A percentile compares a stretch with the other conserved stretches of the same genome.
Evolutionary conservation across 2,329 filamentous ascomycete genomes (phyloP).

Genomic region (Aphanoascus verrucosus): DNA sequence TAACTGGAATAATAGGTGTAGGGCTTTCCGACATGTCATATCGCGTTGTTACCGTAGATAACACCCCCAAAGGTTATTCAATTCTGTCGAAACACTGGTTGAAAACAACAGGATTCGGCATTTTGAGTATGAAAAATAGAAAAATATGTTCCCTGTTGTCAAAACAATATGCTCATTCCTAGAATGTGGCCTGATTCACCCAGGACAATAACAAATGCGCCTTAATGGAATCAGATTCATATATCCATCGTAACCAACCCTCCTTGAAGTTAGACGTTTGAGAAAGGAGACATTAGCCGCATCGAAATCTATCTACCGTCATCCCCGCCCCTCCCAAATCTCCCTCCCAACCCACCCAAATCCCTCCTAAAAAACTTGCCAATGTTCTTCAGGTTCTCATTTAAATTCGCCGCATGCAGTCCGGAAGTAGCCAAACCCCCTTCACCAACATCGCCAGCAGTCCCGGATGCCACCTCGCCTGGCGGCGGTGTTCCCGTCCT

Average conservation of each 20-base stretch:
- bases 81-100: neutral
- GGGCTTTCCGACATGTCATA: neutral
- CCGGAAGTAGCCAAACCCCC: slow-evolving; percentile 19
- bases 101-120: neutral
- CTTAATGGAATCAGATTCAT: too few species aligned
- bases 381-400: slow-evolving; percentile 90
- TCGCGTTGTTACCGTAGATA: neutral
- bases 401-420: slow-evolving; percentile 58
- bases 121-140: too few species aligned
- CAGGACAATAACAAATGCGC: too few species aligned
- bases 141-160: too few species aligned
- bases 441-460: slow-evolving; percentile 20
- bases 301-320: slow-evolving; percentile 14
- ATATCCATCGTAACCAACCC: too few species aligned
- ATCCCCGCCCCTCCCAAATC: slow-evolving; percentile 53
- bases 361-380: slow-evolving; percentile 93
- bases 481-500: slow-evolving; percentile 19
- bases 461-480: slow-evolving; percentile 18
- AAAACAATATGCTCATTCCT: too few species aligned
- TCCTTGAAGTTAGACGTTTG: too few species aligned
- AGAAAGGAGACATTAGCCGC: neutral
- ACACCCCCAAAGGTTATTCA: neutral
- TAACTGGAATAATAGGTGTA: neutral
- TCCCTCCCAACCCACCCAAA: slow-evolving; percentile 61
- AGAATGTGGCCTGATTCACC: too few species aligned